Evolutionary conservation across 192 early-diverging fungal species (phyloP), one percentile per base, ranked within the genome.

Genomic region (Kappamyces sp.): DNA sequence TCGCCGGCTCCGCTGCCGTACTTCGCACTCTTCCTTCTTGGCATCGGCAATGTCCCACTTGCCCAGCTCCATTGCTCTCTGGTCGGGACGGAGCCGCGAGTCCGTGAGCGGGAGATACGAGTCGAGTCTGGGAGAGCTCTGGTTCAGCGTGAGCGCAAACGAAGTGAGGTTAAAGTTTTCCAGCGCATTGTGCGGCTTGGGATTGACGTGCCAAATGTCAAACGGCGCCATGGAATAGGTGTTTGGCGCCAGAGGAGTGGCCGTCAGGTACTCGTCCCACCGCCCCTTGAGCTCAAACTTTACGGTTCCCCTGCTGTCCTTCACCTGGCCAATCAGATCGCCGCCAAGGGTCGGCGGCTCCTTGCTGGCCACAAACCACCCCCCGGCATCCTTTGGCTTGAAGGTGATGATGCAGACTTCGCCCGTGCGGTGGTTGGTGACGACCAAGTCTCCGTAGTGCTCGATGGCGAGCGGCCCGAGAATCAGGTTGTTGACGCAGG

Each of bases 401-500:
- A 92, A 92, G 0, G 85, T 90, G 55, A 94, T 66, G 13, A 70
- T 67, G 55, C 85, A 87, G n/a, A 54, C 58, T 54, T 94, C 89
- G 38, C 88, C 86, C 0, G 91, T 92, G n/a, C 86, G 78, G 69
- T 86, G 85, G 69, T 94, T 94, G 9, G 67, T 64, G 13, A 91
- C 77, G n/a, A 83, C 66, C 71, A 94, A 84, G 57, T 94, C 91
- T 40, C 91, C 91, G 62, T 85, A 83, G 61, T 89, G 86, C 58
- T 91, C 90, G 58, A 94, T 87, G 80, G 84, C 86, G 15, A 90
- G 83, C 47, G 76, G 88, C 31, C 90, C 91, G 4, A 87, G 72
- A 69, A 94, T 92, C 55, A 94, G 69, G 68, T 91, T 91, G 50
- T 91, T 85, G 31, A 94, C 91, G 55, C 76, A 83, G 10, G 87